Percentiles rank a stretch among this genome's conserved stretches.
Conservation (phyloP, 192 early-diverging fungal species). For the Rhizoclosmatium sp. region DNA sequence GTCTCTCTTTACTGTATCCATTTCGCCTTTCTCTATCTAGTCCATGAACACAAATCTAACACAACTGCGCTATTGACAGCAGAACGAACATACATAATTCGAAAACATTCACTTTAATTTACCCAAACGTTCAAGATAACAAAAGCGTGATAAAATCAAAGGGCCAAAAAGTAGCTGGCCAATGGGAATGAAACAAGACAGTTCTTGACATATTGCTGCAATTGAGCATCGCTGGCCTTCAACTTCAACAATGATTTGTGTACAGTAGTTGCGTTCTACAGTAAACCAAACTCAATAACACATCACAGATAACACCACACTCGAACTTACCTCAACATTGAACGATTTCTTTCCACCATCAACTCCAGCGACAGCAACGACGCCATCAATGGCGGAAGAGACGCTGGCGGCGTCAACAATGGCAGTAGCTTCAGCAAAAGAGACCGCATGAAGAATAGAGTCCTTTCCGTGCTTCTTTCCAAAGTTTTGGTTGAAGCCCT, state of each 20-base stretch:
- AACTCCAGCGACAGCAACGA: constrained; percentile 10
- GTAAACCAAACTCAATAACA: neutral
- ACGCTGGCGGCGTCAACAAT: neutral
- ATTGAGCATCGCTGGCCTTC: constrained; percentile 15
- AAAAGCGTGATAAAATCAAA: neutral
- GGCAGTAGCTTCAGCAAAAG: constrained; percentile 21
- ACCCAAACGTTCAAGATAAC: too few relatives aligned
- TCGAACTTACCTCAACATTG: neutral
- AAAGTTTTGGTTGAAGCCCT: constrained; percentile 36
- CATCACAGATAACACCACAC: neutral
- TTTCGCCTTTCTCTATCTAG: too few relatives aligned
- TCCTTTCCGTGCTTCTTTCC: constrained; percentile 2
- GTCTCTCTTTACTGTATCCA: too few relatives aligned
- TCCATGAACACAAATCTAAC: too few relatives aligned
- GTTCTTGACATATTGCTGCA: constrained; percentile 25
- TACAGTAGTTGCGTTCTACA: constrained; percentile 33
- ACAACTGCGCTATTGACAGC: too few relatives aligned
- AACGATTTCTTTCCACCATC: constrained; percentile 14
- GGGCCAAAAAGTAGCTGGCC: constrained; percentile 36
- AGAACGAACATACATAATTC: too few relatives aligned
- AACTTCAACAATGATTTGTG: constrained; percentile 36
- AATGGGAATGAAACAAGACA: constrained; percentile 27
- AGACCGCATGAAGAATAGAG: constrained; percentile 28
- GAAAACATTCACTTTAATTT: too few relatives aligned
- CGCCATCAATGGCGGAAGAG: constrained; percentile 7